phyloP scores from a whole-genome alignment of 805 yeast genomes.

The Myxozyma melibiosi region DNA sequence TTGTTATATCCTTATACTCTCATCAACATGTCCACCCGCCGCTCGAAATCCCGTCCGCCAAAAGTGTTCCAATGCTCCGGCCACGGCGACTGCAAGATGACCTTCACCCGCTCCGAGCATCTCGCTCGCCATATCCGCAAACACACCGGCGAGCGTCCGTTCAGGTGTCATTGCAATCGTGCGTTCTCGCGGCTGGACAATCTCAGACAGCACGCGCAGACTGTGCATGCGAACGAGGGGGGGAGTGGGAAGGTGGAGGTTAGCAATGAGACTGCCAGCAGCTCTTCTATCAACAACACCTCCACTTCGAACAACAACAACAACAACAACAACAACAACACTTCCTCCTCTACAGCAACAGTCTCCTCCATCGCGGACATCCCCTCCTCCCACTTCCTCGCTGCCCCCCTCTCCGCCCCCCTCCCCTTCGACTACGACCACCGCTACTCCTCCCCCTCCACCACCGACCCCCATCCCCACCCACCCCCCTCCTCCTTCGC shows the following conservation, averaged over 20 bases:
- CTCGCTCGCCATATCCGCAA: slow-evolving; percentile 88
- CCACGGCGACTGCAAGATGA: slow-evolving; percentile 82
- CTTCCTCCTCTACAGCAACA: neutral
- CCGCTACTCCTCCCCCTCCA: slow-evolving; percentile 1
- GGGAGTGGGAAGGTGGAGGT: neutral
- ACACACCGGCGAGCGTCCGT: slow-evolving; percentile 94
- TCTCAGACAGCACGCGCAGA: slow-evolving; percentile 86
- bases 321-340: slow-evolving; percentile 3
- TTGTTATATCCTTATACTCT: neutral
- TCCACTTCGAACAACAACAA: neutral
- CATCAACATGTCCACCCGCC: slow-evolving; percentile 11
- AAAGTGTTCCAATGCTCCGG: slow-evolving; percentile 81
- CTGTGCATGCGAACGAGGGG: slow-evolving; percentile 66
- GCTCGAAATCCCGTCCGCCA: slow-evolving; percentile 41
- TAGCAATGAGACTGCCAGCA: slow-evolving; percentile 2
- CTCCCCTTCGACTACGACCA: neutral
- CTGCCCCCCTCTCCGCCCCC: slow-evolving; percentile 8
- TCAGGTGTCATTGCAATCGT: slow-evolving; percentile 77
- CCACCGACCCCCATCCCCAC: slow-evolving; percentile 13
- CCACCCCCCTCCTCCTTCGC: slow-evolving; percentile 18
- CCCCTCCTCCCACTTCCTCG: neutral
- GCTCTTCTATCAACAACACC: neutral
- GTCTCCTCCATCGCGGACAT: neutral
- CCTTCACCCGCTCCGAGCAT: slow-evolving; percentile 89
- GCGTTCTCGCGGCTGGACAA: slow-evolving; percentile 84